Conservation (phyloP, 2,329 filamentous ascomycete genomes). For the Fusarium pininemorale region DNA sequence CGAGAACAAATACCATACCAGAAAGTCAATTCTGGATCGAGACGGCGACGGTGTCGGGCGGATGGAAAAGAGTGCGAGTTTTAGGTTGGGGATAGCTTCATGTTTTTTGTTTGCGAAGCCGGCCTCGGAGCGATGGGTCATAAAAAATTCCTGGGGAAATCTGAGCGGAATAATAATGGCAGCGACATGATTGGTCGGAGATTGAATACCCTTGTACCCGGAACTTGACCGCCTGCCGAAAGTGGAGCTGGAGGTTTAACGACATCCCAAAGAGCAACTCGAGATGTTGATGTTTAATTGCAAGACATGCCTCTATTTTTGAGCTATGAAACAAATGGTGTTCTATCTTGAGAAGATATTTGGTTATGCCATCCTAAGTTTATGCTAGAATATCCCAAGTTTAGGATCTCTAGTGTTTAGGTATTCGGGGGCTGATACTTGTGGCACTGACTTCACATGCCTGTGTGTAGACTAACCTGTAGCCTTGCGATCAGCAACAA, state of each 20-base stretch:
- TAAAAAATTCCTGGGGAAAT: slow-evolving; percentile 25
- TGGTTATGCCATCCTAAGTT: fast-evolving
- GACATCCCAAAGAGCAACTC: neutral
- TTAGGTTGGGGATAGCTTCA: slow-evolving; percentile 29
- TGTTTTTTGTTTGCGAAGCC: slow-evolving; percentile 17
- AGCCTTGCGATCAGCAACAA: neutral
- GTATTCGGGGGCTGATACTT: neutral
- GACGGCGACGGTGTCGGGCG: neutral
- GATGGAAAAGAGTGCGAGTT: neutral
- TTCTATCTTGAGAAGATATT: fast-evolving
- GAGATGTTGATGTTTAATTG: neutral
- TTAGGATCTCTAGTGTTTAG: neutral
- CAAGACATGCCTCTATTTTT: neutral
- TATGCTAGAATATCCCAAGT: neutral
- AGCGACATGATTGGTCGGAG: slow-evolving; percentile 2
- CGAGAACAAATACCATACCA: neutral
- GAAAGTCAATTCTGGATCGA: neutral
- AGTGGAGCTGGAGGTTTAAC: neutral
- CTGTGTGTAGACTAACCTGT: neutral
- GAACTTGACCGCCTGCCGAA: slow-evolving; percentile 19
- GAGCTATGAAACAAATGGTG: fast-evolving
- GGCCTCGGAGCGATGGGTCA: slow-evolving; percentile 30
- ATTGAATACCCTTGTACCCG: neutral
- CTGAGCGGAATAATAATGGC: slow-evolving; percentile 9
- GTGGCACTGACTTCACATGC: neutral